A percentile compares a stretch with the other conserved stretches of the same genome.
Evolutionary conservation across 768 basidiomycete genomes (phyloP).

Genomic region (Daedaleopsis nitida): DNA sequence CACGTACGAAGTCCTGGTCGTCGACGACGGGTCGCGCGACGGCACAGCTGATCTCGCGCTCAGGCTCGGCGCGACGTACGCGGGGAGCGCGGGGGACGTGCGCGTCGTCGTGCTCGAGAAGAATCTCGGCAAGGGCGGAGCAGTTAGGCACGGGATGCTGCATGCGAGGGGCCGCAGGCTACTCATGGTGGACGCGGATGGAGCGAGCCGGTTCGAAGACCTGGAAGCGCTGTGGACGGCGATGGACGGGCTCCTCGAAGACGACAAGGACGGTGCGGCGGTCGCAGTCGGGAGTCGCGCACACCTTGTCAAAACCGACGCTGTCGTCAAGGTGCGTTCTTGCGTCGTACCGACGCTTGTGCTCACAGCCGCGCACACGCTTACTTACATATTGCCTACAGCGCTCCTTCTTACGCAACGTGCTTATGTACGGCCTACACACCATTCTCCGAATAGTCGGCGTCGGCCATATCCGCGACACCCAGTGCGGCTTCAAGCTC

Average conservation of each 20-base stretch:
- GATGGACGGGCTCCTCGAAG: not conserved
- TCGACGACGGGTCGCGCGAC: slow-evolving; percentile 90
- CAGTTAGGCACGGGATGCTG: slow-evolving; percentile 90
- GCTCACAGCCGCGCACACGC: slow-evolving; percentile 1
- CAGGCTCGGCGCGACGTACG: slow-evolving; percentile 56
- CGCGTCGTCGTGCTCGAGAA: slow-evolving; percentile 74
- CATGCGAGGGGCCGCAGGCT: slow-evolving; percentile 75
- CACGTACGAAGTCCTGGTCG: slow-evolving; percentile 79
- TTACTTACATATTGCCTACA: slow-evolving; percentile 32
- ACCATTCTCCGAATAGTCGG: slow-evolving; percentile 87
- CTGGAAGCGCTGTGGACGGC: slow-evolving; percentile 75
- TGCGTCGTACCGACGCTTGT: not conserved
- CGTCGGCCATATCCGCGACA: slow-evolving; percentile 89
- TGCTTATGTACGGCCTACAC: slow-evolving; percentile 94
- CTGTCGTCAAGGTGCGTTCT: slow-evolving; percentile 81
- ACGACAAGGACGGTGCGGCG: slow-evolving; percentile 64
- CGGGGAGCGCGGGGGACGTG: slow-evolving; percentile 52
- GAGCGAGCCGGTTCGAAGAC: slow-evolving; percentile 86
- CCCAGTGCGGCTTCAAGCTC: slow-evolving; percentile 97
- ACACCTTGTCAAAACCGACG: slow-evolving; percentile 89
- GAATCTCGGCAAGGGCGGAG: slow-evolving; percentile 93
- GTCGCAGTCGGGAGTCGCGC: slow-evolving; percentile 86
- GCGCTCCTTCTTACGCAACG: slow-evolving; percentile 87
- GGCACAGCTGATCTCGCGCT: slow-evolving; percentile 69
- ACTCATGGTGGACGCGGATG: slow-evolving; percentile 94